Conservation (phyloP, 805 yeast species). For the Torulaspora quercuum region DNA sequence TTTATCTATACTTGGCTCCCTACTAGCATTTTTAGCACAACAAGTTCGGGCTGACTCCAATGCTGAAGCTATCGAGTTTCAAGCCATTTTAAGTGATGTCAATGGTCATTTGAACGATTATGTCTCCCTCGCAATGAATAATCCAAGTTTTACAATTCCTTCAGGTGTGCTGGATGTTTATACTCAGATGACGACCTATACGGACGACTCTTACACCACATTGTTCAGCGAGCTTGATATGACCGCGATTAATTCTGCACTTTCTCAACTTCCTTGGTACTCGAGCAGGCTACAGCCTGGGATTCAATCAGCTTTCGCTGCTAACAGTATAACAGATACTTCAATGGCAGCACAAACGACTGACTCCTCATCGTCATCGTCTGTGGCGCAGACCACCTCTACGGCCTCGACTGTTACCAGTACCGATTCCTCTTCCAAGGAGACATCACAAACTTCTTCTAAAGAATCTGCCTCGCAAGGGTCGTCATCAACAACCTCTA, state of each 20-base stretch:
- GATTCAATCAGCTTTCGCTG: slow-evolving; percentile 17
- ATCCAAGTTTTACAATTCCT: slow-evolving; percentile 20
- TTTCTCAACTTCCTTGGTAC: slow-evolving; percentile 39
- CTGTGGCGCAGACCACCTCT: not conserved
- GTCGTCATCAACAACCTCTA: not conserved
- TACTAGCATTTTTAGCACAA: slow-evolving; percentile 24
- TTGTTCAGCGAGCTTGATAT: slow-evolving; percentile 32
- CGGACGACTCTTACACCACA: slow-evolving; percentile 37
- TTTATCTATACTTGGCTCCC: slow-evolving; percentile 15
- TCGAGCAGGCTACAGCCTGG: slow-evolving; percentile 28
- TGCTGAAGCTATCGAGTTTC: slow-evolving; percentile 24
- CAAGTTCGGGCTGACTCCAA: slow-evolving; percentile 18
- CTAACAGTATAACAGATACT: slow-evolving; percentile 1
- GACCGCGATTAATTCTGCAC: slow-evolving; percentile 30
- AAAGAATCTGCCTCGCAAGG: not conserved
- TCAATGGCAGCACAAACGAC: slow-evolving; percentile 12
- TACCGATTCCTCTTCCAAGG: not conserved
- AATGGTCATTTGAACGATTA: slow-evolving; percentile 23
- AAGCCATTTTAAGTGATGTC: slow-evolving; percentile 27
- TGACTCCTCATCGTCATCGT: slow-evolving; percentile 7
- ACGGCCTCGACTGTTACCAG: not conserved
- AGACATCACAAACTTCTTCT: not conserved
- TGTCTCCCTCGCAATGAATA: slow-evolving; percentile 16
- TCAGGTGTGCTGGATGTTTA: slow-evolving; percentile 26
- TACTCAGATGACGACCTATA: slow-evolving; percentile 32